Percentiles rank a stretch among this genome's conserved stretches.
phyloP scores from a whole-genome alignment of 441 rosid species.

The Gossypium schwendimanii region DNA sequence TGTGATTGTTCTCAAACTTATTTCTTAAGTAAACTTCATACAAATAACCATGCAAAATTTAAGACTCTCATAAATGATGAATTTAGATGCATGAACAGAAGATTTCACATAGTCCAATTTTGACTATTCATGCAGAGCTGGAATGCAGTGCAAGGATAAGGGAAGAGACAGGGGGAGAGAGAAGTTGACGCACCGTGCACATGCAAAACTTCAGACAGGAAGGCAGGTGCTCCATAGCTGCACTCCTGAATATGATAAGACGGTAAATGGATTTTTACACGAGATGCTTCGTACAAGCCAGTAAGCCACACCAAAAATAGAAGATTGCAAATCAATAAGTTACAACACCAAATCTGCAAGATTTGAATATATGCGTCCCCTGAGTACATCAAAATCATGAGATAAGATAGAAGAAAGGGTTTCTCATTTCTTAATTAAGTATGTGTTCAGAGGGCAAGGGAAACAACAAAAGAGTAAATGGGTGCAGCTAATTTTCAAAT shows the following conservation, averaged over 20 bases:
- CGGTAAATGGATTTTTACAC: conserved; percentile 7
- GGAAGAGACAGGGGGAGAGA: background rate
- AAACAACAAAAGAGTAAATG: conserved; percentile 1
- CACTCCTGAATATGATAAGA: conserved; percentile 13
- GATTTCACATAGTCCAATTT: background rate
- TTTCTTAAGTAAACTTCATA: background rate
- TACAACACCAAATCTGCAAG: background rate
- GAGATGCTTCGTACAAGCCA: conserved; percentile 5
- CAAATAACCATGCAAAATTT: background rate
- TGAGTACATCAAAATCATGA: background rate
- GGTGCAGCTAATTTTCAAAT: background rate
- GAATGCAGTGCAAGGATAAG: background rate
- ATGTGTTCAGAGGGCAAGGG: background rate
- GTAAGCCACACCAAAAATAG: background rate
- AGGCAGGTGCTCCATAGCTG: background rate
- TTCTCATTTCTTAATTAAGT: background rate
- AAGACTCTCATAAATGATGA: background rate
- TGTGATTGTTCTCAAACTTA: background rate
- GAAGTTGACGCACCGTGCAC: conserved; percentile 7
- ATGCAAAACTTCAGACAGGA: conserved; percentile 7
- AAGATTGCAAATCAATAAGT: background rate
- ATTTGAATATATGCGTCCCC: background rate
- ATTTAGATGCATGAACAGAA: background rate
- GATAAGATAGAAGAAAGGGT: background rate
- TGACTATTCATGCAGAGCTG: conserved; percentile 2